A percentile compares a stretch with the other conserved stretches of the same genome.
These are phyloP conservation scores for Corymbia calophylla DNA, from an alignment of 441 rosid genomes.

Conservation along the genomic window DNA sequence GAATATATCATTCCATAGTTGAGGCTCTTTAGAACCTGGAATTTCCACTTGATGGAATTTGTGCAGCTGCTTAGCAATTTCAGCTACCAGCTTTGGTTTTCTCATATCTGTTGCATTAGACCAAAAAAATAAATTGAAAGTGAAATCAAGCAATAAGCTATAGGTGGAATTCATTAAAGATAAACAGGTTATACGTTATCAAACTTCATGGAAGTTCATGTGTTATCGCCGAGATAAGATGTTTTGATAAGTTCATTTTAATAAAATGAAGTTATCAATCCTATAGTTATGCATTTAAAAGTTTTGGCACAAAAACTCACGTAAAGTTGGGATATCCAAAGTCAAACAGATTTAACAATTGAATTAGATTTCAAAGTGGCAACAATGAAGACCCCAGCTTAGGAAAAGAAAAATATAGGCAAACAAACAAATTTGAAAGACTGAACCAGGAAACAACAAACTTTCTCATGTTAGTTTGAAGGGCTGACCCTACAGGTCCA, in stretches of 20 bases:
- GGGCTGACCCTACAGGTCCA: background rate
- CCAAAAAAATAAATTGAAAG: background rate
- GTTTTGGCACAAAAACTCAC: background rate
- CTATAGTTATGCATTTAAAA: background rate
- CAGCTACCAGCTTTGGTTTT: slow-evolving; percentile 67
- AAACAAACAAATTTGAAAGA: background rate
- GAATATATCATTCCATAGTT: slow-evolving; percentile 78
- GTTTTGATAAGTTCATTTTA: background rate
- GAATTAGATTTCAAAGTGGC: background rate
- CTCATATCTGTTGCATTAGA: slow-evolving; percentile 55
- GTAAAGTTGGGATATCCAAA: background rate
- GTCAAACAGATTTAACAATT: background rate
- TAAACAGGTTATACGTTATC: background rate
- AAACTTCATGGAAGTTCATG: background rate
- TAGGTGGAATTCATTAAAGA: background rate
- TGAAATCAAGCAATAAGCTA: background rate
- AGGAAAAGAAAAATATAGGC: background rate
- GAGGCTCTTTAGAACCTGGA: slow-evolving; percentile 93
- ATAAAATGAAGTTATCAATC: background rate
- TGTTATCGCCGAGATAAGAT: background rate
- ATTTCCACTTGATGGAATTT: slow-evolving; percentile 80
- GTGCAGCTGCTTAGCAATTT: slow-evolving; percentile 77
- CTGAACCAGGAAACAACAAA: background rate
- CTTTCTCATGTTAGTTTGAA: background rate
- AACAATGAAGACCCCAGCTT: background rate